Evolutionary conservation across 23 red algal species (phyloP), one percentile per base, ranked within the genome.

Genomic region (Gracilaria gracilis): DNA sequence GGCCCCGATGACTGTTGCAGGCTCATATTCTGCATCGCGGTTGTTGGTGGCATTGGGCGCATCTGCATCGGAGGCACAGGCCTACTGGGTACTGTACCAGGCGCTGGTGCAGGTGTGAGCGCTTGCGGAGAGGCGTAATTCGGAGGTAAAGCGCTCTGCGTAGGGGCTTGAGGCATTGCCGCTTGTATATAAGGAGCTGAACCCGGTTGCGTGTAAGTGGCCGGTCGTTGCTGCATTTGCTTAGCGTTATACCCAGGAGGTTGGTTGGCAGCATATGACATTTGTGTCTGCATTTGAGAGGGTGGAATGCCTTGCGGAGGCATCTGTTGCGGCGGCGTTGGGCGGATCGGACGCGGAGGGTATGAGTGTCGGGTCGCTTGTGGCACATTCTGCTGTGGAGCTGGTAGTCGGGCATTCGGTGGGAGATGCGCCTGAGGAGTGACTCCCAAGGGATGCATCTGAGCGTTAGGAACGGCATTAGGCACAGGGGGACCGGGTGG

Each of bases 331-430:
- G 57, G 61, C 13, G 51, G 81, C 23, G 61, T 6, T 19, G 81
- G 59, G 6, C 46, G 81, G 81, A 85, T 85, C 81, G 81, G 81
- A 47, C 81, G 81, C 17, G 81, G 81, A n/a, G 81, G 81, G 19
- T 49, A 69, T 5, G 81, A 50, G 62, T 85, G 65, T 28, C 40
- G 36, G 1, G 39, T 6, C 5, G 31, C 25, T 4, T 64, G 81
- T 40, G 81, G 61, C n/a, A 44, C 39, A 19, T 16, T 35, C 11
- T 71, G 81, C 46, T 65, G 81, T 11, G 81, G 81, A 27, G 14
- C 34, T 8, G 81, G 81, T 35, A 46, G 34, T 44, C 38, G 59
- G 27, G 40, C 31, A 24, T 55, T 65, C 19, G 81, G 81, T 7
- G 81, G 39, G 6, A 61, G 51, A 48, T 47, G 81, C 37, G 46